Conservation (phyloP, 305 asterid species). For the Fraxinus baroniana region DNA sequence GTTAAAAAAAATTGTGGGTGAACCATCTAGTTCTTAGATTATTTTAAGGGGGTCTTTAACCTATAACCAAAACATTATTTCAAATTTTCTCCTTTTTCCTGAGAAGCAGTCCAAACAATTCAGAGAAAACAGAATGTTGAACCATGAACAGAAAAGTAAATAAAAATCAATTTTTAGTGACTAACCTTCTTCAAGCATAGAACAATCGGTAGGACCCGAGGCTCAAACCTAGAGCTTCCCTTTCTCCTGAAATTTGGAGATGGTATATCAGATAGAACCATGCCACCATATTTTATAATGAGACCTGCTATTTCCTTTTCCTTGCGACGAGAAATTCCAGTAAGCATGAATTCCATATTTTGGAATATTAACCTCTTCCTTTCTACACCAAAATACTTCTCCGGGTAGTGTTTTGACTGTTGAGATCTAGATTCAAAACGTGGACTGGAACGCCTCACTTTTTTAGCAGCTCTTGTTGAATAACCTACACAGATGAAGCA, state of each 20-base stretch:
- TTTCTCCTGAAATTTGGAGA: conserved; percentile 44
- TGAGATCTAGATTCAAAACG: conserved; percentile 41
- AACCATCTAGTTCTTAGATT: neutral
- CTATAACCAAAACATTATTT: neutral
- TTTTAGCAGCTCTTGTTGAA: conserved; percentile 41
- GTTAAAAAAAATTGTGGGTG: neutral
- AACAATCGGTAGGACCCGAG: conserved; percentile 57
- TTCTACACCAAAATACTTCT: conserved; percentile 29
- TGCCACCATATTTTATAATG: conserved; percentile 66
- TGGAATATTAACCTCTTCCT: conserved; percentile 58
- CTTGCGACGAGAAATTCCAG: conserved; percentile 64
- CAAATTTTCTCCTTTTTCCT: neutral
- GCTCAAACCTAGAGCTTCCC: conserved; percentile 41
- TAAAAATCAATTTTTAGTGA: conserved; percentile 19
- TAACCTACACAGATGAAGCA: conserved; percentile 44
- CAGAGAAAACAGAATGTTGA: conserved; percentile 8
- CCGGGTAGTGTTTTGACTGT: conserved; percentile 34
- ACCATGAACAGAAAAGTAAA: conserved; percentile 14
- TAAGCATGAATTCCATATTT: conserved; percentile 71
- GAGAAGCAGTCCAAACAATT: conserved; percentile 19
- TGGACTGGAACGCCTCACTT: conserved; percentile 34
- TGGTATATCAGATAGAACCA: conserved; percentile 65
- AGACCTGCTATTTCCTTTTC: conserved; percentile 65
- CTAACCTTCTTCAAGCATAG: conserved; percentile 71
- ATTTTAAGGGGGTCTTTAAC: neutral